phyloP scores from a whole-genome alignment of 148 eudicot genomes.

The Rhododendron simsii region DNA sequence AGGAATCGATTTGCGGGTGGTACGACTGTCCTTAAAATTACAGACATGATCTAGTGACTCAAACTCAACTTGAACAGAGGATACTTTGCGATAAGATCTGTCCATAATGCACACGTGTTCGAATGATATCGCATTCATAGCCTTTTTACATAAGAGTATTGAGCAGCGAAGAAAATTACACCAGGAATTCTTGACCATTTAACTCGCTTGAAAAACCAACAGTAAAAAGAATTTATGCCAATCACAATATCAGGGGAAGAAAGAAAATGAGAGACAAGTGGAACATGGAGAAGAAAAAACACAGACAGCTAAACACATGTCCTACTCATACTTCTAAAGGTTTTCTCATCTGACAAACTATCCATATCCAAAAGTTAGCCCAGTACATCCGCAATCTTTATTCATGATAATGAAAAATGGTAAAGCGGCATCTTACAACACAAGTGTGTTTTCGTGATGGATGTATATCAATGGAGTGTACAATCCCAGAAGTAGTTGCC shows the following conservation, averaged over 20 bases:
- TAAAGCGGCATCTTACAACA: conserved; percentile 49
- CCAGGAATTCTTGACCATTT: not conserved
- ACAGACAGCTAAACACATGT: not conserved
- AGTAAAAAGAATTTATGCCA: not conserved
- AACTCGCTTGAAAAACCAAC: not conserved
- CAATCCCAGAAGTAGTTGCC: conserved; percentile 53
- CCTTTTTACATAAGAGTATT: not conserved
- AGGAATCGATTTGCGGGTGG: not conserved
- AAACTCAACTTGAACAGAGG: not conserved
- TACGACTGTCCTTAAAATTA: not conserved
- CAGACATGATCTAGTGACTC: no score
- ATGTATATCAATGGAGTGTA: conserved; percentile 88
- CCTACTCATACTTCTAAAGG: not conserved
- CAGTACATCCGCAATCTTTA: not conserved
- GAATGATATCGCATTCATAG: not conserved
- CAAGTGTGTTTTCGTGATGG: conserved; percentile 91
- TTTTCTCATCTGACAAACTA: not conserved
- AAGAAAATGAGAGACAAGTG: not conserved
- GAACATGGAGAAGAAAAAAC: not conserved
- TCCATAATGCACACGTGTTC: not conserved
- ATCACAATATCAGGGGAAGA: not conserved
- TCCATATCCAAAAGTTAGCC: not conserved
- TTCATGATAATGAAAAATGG: not conserved
- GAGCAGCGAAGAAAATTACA: not conserved
- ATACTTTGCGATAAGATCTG: not conserved